phyloP scores from a whole-genome alignment of 352 stramenopile genomes.

The Blastocystis sp. region DNA sequence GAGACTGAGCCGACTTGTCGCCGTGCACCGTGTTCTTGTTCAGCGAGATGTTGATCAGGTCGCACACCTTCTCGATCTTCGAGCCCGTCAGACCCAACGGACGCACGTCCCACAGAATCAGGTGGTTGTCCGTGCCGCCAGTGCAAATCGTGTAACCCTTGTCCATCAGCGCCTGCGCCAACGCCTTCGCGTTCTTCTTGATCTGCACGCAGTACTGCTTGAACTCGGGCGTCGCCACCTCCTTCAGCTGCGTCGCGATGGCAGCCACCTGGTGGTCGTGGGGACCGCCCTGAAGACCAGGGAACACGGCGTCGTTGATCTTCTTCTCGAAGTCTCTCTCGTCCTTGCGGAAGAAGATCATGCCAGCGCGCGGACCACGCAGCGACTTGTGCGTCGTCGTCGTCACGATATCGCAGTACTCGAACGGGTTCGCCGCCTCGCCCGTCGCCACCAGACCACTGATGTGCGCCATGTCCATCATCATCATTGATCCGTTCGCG shows the following conservation, averaged over 20 bases:
- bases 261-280: slow-evolving; percentile 95
- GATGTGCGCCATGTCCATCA: slow-evolving; percentile 99
- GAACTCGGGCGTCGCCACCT: slow-evolving; percentile 93
- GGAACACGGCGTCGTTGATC: slow-evolving; percentile 99
- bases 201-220: slow-evolving; percentile 90
- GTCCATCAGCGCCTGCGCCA: slow-evolving; percentile 88
- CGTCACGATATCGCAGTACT: slow-evolving; percentile 97
- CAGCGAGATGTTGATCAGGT: slow-evolving; percentile 94
- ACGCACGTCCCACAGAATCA: slow-evolving; percentile 96
- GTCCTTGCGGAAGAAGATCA: slow-evolving; percentile 99
- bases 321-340: slow-evolving; percentile 87
- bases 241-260: slow-evolving; percentile 95
- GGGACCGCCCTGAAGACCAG: slow-evolving; percentile 86
- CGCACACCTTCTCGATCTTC: slow-evolving; percentile 97
- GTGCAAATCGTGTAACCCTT: slow-evolving; percentile 94
- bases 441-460: slow-evolving; percentile 93
- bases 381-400: slow-evolving; percentile 99
- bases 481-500: slow-evolving; percentile 92
- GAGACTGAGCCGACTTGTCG: slow-evolving; percentile 91
- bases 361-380: slow-evolving; percentile 92
- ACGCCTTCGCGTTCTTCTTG: slow-evolving; percentile 90
- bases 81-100: slow-evolving; percentile 91
- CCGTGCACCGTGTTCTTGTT: slow-evolving; percentile 99
- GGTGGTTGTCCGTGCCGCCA: slow-evolving; percentile 97
- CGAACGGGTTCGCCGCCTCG: slow-evolving; percentile 91